Percentiles rank a stretch among this genome's conserved stretches.
Evolutionary conservation across 768 basidiomycete genomes (phyloP).

Genomic region (Boletus reticuloceps): DNA sequence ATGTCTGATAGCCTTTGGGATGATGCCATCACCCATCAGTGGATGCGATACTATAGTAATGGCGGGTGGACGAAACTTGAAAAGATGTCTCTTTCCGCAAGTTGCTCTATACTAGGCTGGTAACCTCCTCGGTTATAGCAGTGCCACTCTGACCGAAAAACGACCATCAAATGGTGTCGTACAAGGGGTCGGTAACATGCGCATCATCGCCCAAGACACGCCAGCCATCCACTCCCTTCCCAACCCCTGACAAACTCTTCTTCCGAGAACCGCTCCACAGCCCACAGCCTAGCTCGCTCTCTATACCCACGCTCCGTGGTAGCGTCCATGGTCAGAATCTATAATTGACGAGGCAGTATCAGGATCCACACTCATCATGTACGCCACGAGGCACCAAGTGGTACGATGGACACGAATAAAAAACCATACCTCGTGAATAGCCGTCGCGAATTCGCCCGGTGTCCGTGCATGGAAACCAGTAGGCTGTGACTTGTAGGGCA

Average conservation of each 20-base stretch:
- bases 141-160: not conserved
- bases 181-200: not conserved
- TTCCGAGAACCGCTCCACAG: constrained; percentile 71
- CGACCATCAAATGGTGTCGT: not conserved
- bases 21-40: no score
- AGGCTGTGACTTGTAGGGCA: constrained; percentile 65
- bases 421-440: constrained; percentile 50
- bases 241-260: constrained; percentile 77
- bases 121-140: no score
- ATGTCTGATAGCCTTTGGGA: no score
- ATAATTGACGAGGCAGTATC: constrained; percentile 4
- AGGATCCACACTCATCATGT: not conserved
- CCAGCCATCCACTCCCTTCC: constrained; percentile 61
- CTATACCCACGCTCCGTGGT: constrained; percentile 63
- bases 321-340: constrained; percentile 49
- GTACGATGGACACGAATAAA: no score
- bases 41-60: no score
- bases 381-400: not conserved
- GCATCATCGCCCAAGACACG: constrained; percentile 20
- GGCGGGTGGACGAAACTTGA: no score
- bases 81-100: no score
- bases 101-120: no score
- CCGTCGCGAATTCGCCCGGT: constrained; percentile 61
- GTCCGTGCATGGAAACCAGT: constrained; percentile 85
- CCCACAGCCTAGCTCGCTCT: constrained; percentile 65